A percentile compares a stretch with the other conserved stretches of the same genome.
These are phyloP conservation scores for Pseudonectria buxi DNA, from an alignment of 2,329 filamentous ascomycete genomes.

Conservation along the genomic window DNA sequence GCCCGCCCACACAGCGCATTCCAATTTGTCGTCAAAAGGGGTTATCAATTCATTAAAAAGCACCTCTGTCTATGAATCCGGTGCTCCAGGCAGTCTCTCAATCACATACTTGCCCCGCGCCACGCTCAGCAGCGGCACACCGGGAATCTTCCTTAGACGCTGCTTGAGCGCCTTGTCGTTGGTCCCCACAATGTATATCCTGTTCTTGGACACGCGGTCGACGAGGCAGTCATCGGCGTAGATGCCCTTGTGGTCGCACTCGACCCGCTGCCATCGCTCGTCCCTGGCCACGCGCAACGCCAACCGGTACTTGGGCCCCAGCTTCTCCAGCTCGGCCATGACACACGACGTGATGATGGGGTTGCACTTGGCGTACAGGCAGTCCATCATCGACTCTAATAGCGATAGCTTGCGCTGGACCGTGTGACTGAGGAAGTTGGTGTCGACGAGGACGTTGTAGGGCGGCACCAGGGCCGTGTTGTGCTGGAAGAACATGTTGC, in stretches of 20 bases:
- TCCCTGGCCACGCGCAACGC: conserved; percentile 82
- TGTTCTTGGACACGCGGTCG: conserved; percentile 64
- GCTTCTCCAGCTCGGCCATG: conserved; percentile 81
- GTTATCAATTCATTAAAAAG: neutral
- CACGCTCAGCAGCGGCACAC: conserved; percentile 71
- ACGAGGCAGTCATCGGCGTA: conserved; percentile 81
- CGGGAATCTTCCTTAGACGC: conserved; percentile 64
- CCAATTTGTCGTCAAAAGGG: conserved; percentile 3
- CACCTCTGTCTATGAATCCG: conserved; percentile 40
- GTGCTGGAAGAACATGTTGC: conserved; percentile 80
- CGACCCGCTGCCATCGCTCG: conserved; percentile 76
- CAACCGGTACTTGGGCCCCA: conserved; percentile 82
- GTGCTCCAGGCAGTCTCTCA: conserved; percentile 80
- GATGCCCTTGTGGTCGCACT: conserved; percentile 83
- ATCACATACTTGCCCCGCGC: conserved; percentile 90
- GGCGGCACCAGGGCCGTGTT: conserved; percentile 82
- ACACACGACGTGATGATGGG: conserved; percentile 76
- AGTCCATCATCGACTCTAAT: conserved; percentile 86
- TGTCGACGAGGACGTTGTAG: conserved; percentile 61
- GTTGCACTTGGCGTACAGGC: conserved; percentile 83
- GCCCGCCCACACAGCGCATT: neutral
- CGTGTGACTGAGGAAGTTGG: conserved; percentile 86
- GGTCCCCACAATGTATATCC: conserved; percentile 73
- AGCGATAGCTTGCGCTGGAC: conserved; percentile 87
- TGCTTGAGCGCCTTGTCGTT: conserved; percentile 77